phyloP scores from a whole-genome alignment of 2,329 filamentous ascomycete species.

The Colletotrichum eleusines region DNA sequence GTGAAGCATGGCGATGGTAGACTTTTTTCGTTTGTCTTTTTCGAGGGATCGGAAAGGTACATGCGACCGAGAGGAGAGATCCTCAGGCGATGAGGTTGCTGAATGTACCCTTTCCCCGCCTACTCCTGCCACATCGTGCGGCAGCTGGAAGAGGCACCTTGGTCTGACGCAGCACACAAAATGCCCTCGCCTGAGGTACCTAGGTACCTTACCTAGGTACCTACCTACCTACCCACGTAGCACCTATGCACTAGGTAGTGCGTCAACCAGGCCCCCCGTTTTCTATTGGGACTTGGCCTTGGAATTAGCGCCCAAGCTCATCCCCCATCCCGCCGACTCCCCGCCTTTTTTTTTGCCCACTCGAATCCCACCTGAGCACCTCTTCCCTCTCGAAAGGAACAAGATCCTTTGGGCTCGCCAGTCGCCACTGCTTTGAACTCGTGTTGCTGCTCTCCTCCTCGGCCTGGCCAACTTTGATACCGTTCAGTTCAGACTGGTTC shows the following conservation, averaged over 20 bases:
- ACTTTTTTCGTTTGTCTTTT: no score
- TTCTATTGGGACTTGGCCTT: slow-evolving; percentile 36
- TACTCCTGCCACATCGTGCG: not conserved
- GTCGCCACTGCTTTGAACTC: slow-evolving; percentile 10
- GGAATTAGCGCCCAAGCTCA: slow-evolving; percentile 41
- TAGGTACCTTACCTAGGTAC: no score
- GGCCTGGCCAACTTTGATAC: slow-evolving; percentile 7
- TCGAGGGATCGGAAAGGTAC: not conserved
- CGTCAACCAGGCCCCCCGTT: slow-evolving; percentile 18
- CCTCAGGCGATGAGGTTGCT: not conserved
- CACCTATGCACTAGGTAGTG: no score
- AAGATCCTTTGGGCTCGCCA: slow-evolving; percentile 26
- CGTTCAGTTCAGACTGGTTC: not conserved
- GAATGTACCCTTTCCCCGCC: not conserved
- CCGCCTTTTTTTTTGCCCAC: slow-evolving; percentile 37
- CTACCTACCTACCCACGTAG: no score
- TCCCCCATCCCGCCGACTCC: slow-evolving; percentile 33
- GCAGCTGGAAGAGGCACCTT: slow-evolving; percentile 10
- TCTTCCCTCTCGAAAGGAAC: slow-evolving; percentile 22
- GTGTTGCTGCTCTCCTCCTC: slow-evolving; percentile 3
- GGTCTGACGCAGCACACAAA: not conserved
- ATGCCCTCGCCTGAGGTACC: not conserved
- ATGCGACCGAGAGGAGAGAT: not conserved
- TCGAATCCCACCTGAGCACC: slow-evolving; percentile 32
- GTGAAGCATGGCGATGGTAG: not conserved